Base-by-base conservation (phyloP, 768 basidiomycete species). In the Lyophyllum shimeji region DNA sequence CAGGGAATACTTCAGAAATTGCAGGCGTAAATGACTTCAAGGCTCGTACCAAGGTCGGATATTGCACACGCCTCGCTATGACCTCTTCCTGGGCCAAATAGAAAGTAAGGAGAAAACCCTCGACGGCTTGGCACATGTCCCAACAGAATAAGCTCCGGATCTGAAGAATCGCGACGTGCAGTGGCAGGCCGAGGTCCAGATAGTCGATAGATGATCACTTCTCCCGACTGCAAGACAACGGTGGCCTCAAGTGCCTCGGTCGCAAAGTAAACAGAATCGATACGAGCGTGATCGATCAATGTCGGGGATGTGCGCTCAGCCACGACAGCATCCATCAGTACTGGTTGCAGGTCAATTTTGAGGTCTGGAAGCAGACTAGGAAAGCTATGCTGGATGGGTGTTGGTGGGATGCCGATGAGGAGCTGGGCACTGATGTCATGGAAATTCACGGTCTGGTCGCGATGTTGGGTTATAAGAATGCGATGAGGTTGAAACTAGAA, bases 341-440 rank as follows among this genome's bases (percentile, higher is more conserved):
- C 60, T 8, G 71, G 62, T 24, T 74, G 71, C 8, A 91, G 62
- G 37, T 87, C 79, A 48, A 93, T 81, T 2, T 80, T 85, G 23
- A 93, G 76, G 17, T 79, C 74, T 5, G 80, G 78, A 8, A 92
- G 74, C 1, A 80, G 72, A n/a, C 77, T 75, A 0, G 93, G 93
- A 62, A 84, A 94, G 54, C 84, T 77, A 51, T 79, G 74, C 23
- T 78, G 70, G 1, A 92, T 67, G 3, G 87, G 82, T 9, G 75
- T 73, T 3, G 77, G 74, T 6, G 71, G 69, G 3, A 73, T 64
- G 45, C 72, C 70, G 33, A 82, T 71, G 2, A 92, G 71, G 1
- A 93, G 75, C 25, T 88, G 85, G 3, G 84, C 78, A 52, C 90
- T 91, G 40, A 86, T 69, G 67, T 96, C 93, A 60, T 84, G 83